Conservation (phyloP, 768 basidiomycete species). For the Myochromella boudieri region DNA sequence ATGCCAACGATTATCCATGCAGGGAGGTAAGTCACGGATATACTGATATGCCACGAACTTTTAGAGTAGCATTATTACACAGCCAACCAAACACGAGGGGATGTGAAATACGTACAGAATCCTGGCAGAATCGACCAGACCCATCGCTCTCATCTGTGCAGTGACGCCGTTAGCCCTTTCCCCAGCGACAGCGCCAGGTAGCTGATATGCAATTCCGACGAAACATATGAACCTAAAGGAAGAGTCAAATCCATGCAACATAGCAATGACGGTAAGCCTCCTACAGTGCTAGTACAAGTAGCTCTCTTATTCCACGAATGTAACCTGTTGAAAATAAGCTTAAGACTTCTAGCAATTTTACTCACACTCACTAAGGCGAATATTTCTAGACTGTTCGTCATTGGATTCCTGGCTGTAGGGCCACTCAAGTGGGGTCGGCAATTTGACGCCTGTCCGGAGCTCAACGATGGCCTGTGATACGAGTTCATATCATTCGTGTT, state of each 20-base stretch:
- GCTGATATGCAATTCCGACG: conserved; percentile 75
- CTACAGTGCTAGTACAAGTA: conserved; percentile 70
- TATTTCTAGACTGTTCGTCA: conserved; percentile 51
- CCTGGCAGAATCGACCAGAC: conserved; percentile 67
- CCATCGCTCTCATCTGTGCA: conserved; percentile 79
- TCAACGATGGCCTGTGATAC: conserved; percentile 66
- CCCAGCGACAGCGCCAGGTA: conserved; percentile 66
- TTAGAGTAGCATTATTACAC: conserved; percentile 4
- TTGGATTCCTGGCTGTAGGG: conserved; percentile 71
- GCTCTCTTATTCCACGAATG: conserved; percentile 55
- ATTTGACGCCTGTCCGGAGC: conserved; percentile 54
- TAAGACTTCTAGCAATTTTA: conserved; percentile 9
- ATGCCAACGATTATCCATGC: conserved; percentile 71
- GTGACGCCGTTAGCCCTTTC: conserved; percentile 69
- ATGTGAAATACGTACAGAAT: conserved; percentile 41
- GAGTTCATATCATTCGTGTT: background rate
- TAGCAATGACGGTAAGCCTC: conserved; percentile 17
- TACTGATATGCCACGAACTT: conserved; percentile 65
- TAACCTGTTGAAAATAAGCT: conserved; percentile 40
- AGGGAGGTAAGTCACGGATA: conserved; percentile 69
- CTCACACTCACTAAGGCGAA: conserved; percentile 53
- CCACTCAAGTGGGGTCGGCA: conserved; percentile 68
- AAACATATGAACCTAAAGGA: conserved; percentile 61
- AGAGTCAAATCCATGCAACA: background rate
- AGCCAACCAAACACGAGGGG: background rate